Conservation (phyloP, 164 flowering plant genomes). For the Tinospora cordifolia region DNA sequence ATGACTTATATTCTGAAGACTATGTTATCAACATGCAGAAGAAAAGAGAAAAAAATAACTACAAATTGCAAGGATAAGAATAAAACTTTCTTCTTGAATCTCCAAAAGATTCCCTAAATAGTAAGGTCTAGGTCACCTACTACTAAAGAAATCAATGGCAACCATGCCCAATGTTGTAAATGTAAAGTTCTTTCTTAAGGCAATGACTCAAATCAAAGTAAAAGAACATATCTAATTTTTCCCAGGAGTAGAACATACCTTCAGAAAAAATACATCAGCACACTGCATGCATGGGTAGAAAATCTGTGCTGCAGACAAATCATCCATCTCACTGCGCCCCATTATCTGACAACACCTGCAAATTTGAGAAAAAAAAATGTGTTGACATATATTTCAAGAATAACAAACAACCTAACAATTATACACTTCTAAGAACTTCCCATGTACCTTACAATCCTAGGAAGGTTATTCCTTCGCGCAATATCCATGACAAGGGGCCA, state of each 20-base stretch:
- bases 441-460: slow-evolving; percentile 58
- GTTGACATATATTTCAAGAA: background rate
- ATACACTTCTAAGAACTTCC: background rate
- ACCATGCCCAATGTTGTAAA: background rate
- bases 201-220: background rate
- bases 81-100: background rate
- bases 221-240: background rate
- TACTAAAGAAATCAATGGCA: background rate
- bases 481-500: slow-evolving; percentile 98
- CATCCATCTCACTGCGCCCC: slow-evolving; percentile 91
- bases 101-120: background rate
- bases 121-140: background rate
- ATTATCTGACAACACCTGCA: slow-evolving; percentile 75
- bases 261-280: slow-evolving; percentile 88
- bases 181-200: background rate
- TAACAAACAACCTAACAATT: background rate
- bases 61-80: background rate
- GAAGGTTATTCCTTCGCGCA: slow-evolving; percentile 74
- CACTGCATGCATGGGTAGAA: slow-evolving; percentile 98
- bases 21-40: background rate
- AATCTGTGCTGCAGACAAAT: slow-evolving; percentile 79
- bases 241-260: slow-evolving; percentile 32
- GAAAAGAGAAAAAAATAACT: background rate
- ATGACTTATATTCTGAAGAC: no score
- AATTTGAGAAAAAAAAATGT: background rate